A percentile compares a stretch with the other conserved stretches of the same genome.
phyloP scores from a whole-genome alignment of 257 asterid genomes.

The Solanum paucissectum region DNA sequence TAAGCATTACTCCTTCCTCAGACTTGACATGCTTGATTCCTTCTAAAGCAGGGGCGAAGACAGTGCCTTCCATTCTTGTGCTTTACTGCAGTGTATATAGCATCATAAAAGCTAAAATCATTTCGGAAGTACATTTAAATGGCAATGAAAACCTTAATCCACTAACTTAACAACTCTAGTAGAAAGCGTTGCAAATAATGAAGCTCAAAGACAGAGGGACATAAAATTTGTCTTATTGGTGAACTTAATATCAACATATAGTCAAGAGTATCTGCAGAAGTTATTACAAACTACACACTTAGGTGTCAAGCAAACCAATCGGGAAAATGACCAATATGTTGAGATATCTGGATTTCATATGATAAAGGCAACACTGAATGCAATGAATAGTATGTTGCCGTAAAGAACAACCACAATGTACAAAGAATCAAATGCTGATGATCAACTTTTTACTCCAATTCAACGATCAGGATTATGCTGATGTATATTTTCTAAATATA shows the following conservation, averaged over 20 bases:
- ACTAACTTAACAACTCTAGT: not conserved
- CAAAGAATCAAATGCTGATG: not conserved
- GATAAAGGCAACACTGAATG: not conserved
- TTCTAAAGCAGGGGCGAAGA: conserved; percentile 74
- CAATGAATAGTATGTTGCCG: not conserved
- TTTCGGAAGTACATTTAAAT: not conserved
- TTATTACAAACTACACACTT: not conserved
- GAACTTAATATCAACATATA: not conserved
- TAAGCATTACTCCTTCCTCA: conserved; percentile 71
- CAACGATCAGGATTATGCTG: not conserved
- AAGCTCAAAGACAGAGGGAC: not conserved
- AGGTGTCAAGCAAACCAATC: not conserved
- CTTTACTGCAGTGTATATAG: not conserved
- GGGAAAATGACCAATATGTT: not conserved
- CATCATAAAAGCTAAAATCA: not conserved
- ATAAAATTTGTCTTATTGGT: not conserved
- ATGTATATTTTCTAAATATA: not conserved
- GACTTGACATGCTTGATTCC: conserved; percentile 87
- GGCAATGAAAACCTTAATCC: not conserved
- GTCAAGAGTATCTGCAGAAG: not conserved
- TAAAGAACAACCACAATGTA: not conserved
- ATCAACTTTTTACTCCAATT: not conserved
- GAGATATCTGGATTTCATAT: not conserved
- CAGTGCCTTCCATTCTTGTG: conserved; percentile 73
- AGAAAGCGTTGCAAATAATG: not conserved